These are phyloP conservation scores for Dicorynia guianensis DNA, from an alignment of 306 rosid species.

Conservation along the genomic window DNA sequence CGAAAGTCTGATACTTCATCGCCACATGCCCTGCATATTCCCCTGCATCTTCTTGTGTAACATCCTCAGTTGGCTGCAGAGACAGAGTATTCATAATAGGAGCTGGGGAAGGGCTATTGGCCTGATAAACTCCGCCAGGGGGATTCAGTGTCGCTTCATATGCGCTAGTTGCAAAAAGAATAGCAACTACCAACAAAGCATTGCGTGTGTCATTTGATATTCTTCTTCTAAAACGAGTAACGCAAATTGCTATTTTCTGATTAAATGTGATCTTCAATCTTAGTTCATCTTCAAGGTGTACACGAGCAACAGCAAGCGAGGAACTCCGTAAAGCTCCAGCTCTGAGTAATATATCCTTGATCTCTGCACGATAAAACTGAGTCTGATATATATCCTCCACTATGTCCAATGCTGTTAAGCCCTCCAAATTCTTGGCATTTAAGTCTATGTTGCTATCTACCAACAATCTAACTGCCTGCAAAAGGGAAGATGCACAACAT, in stretches of 20 bases:
- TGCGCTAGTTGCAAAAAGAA: constrained; percentile 37
- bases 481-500: not conserved
- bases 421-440: constrained; percentile 37
- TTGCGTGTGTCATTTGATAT: constrained; percentile 41
- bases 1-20: constrained; percentile 7
- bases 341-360: constrained; percentile 16
- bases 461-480: constrained; percentile 47
- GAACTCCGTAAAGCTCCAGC: constrained; percentile 17
- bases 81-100: not conserved
- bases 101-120: not conserved
- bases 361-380: not conserved
- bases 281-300: constrained; percentile 12
- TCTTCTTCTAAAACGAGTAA: constrained; percentile 25
- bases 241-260: constrained; percentile 30
- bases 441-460: constrained; percentile 25
- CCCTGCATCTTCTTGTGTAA: not conserved
- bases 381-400: not conserved
- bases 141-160: constrained; percentile 34
- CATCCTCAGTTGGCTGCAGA: not conserved
- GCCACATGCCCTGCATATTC: constrained; percentile 24
- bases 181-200: constrained; percentile 38
- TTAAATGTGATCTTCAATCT: constrained; percentile 26
- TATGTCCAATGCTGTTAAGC: constrained; percentile 41
- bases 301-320: not conserved
- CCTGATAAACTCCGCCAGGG: constrained; percentile 37